phyloP scores from a whole-genome alignment of 129 eudicot species.

The Saussurea involucrata region DNA sequence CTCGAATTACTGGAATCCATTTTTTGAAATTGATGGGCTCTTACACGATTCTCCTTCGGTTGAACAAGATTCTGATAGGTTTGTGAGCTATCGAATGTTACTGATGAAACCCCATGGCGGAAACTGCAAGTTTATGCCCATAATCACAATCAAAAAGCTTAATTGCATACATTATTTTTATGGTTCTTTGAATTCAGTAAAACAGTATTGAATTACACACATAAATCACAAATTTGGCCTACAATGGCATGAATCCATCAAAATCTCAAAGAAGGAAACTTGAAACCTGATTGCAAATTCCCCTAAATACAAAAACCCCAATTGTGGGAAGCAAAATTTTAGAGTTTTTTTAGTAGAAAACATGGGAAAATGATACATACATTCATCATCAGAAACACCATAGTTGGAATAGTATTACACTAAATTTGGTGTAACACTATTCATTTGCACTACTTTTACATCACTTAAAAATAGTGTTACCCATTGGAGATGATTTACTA shows the following conservation, averaged over 20 bases:
- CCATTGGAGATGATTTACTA: too few species aligned
- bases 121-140: conserved; percentile 45
- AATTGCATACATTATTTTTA: conserved; percentile 3
- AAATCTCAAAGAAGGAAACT: not conserved
- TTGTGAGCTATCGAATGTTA: conserved; percentile 29
- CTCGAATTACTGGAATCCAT: conserved; percentile 55
- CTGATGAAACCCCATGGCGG: conserved; percentile 36
- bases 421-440: too few species aligned
- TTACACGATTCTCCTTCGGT: conserved; percentile 26
- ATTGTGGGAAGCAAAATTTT: not conserved
- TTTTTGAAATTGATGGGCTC: conserved; percentile 43
- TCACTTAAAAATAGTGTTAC: too few species aligned
- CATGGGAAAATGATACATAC: conserved; percentile 20
- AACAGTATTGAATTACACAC: conserved; percentile 12
- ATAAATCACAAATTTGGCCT: conserved; percentile 19
- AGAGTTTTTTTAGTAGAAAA: not conserved
- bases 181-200: not conserved
- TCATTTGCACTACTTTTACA: too few species aligned
- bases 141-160: conserved; percentile 13
- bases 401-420: conserved; percentile 40
- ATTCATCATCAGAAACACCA: conserved; percentile 56
- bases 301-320: not conserved
- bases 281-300: not conserved
- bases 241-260: conserved; percentile 11
- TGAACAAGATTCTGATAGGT: conserved; percentile 31